A percentile compares a stretch with the other conserved stretches of the same genome.
Conservation (phyloP, 2,329 filamentous ascomycete species). For the Fusarium tupiense region DNA sequence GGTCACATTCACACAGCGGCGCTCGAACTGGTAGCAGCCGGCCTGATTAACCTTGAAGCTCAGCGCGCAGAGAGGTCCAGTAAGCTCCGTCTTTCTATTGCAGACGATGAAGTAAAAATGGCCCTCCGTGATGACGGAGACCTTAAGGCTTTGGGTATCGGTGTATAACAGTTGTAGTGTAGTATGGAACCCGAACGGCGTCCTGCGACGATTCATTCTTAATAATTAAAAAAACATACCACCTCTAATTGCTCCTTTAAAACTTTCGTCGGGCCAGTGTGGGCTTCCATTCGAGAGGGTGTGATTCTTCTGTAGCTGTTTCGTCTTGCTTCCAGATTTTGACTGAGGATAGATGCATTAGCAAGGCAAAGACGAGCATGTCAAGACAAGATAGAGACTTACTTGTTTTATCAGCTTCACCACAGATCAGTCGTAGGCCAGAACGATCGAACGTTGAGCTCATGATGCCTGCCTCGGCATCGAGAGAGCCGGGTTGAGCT, state of each 20-base stretch:
- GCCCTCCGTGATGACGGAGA: conserved; percentile 90
- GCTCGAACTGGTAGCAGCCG: conserved; percentile 85
- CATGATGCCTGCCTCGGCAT: conserved; percentile 96
- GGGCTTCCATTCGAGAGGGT: conserved; percentile 93
- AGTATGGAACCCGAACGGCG: conserved; percentile 30
- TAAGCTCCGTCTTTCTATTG: conserved; percentile 85
- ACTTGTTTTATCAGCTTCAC: conserved; percentile 96
- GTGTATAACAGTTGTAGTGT: conserved; percentile 47
- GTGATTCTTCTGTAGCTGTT: conserved; percentile 86
- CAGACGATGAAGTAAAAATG: conserved; percentile 89
- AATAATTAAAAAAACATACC: conserved; percentile 4
- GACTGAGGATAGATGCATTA: conserved; percentile 56
- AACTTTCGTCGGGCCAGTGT: conserved; percentile 81
- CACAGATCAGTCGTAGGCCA: conserved; percentile 87
- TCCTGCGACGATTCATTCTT: conserved; percentile 19
- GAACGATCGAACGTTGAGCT: conserved; percentile 91
- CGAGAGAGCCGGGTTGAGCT: conserved; percentile 91
- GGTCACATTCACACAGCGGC: conserved; percentile 73
- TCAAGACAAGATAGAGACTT: conserved; percentile 43
- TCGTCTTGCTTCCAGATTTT: conserved; percentile 98
- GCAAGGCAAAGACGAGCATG: conserved; percentile 35
- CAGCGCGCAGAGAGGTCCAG: conserved; percentile 85
- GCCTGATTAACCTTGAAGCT: conserved; percentile 85
- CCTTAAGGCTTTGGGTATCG: conserved; percentile 80
- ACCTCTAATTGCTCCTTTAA: conserved; percentile 50